These are phyloP conservation scores for Amanita fuliginea DNA, from an alignment of 768 basidiomycete genomes.

Conservation along the genomic window DNA sequence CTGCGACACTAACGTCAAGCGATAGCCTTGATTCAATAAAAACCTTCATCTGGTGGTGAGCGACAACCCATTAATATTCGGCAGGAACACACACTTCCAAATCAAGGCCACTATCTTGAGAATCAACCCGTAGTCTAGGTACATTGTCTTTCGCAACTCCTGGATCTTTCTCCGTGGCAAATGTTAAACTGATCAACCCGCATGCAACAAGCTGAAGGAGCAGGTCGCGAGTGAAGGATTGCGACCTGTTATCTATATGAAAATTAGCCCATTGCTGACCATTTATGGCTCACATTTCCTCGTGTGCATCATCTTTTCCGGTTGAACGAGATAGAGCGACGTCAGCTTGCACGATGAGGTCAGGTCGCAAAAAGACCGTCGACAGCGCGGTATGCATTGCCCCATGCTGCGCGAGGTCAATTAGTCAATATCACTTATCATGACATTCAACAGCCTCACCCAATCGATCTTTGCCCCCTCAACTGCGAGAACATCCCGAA, in stretches of 20 bases:
- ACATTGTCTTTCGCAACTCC: constrained; percentile 34
- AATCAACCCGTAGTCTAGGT: constrained; percentile 43
- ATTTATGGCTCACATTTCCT: neutral
- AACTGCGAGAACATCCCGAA: constrained; percentile 41
- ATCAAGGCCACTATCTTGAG: constrained; percentile 47
- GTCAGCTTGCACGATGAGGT: constrained; percentile 3
- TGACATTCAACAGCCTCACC: constrained; percentile 26
- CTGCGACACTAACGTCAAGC: constrained; percentile 31
- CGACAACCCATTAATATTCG: neutral
- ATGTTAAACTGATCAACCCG: constrained; percentile 43
- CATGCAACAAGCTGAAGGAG: constrained; percentile 42
- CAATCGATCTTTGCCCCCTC: constrained; percentile 48
- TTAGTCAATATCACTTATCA: constrained; percentile 3
- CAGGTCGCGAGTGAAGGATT: constrained; percentile 34
- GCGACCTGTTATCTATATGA: constrained; percentile 11
- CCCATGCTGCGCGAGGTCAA: constrained; percentile 16
- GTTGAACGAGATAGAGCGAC: constrained; percentile 4
- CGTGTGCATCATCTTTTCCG: neutral
- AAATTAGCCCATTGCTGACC: neutral
- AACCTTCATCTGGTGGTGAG: constrained; percentile 8
- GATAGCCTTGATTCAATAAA: constrained; percentile 51
- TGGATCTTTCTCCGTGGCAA: constrained; percentile 42
- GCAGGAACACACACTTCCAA: constrained; percentile 33
- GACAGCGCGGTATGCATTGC: constrained; percentile 13
- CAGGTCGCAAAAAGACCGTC: constrained; percentile 4